These are phyloP conservation scores for Glonium stellatum DNA, from an alignment of 495 filamentous ascomycete genomes.

Conservation along the genomic window DNA sequence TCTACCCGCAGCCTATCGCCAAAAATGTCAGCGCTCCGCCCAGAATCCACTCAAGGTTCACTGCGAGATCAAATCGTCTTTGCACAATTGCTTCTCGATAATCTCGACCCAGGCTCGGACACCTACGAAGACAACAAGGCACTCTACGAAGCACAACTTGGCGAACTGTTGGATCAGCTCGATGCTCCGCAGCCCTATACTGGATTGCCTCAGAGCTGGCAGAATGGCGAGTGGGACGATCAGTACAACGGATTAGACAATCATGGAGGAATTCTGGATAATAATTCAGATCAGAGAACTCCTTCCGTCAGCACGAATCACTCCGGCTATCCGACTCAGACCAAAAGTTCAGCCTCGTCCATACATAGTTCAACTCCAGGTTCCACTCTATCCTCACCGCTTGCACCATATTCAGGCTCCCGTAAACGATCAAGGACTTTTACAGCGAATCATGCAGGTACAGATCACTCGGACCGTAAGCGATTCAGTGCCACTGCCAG, in stretches of 20 bases:
- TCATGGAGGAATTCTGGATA: background rate
- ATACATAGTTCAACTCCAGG: background rate
- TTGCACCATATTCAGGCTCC: background rate
- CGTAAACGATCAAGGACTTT: background rate
- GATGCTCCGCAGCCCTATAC: background rate
- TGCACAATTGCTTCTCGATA: constrained; percentile 19
- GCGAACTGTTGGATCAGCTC: background rate
- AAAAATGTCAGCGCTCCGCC: too few relatives aligned
- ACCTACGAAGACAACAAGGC: constrained; percentile 11
- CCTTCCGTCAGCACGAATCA: background rate
- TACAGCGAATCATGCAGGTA: constrained; percentile 11
- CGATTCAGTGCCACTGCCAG: constrained; percentile 14
- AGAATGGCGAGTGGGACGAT: background rate
- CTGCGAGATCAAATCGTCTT: background rate
- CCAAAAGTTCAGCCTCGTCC: background rate
- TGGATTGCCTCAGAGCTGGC: background rate
- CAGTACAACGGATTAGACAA: background rate
- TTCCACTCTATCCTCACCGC: background rate
- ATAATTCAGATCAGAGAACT: background rate
- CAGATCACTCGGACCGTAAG: constrained; percentile 12
- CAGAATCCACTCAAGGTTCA: too few relatives aligned
- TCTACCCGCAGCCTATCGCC: background rate
- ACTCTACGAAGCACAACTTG: constrained; percentile 3
- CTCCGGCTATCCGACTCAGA: background rate
- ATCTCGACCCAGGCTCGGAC: constrained; percentile 24